Evolutionary conservation across 306 rosid species (phyloP).

Genomic region (Hippophae gyantsensis): DNA sequence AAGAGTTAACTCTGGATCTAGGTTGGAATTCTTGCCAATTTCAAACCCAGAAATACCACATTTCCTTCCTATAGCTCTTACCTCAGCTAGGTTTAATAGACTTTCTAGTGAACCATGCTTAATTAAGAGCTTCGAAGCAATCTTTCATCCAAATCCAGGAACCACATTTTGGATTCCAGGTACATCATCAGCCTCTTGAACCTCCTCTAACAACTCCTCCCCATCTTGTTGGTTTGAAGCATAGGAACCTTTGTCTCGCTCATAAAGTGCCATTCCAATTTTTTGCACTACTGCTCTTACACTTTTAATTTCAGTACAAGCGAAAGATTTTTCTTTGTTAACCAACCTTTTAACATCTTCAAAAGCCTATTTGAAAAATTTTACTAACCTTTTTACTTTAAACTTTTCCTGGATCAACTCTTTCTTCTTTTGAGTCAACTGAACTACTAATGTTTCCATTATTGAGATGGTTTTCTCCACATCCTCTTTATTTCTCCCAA

Average conservation of each 20-base stretch:
- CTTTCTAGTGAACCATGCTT: too few relatives aligned
- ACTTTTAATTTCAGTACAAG: conserved; percentile 93
- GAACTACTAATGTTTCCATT: conserved; percentile 97
- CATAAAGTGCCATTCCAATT: conserved; percentile 90
- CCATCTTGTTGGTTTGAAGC: conserved; percentile 74
- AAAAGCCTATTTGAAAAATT: conserved; percentile 96
- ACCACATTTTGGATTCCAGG: too few relatives aligned
- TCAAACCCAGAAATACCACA: too few relatives aligned
- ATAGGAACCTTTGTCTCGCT: conserved; percentile 47
- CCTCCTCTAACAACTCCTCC: conserved; percentile 76
- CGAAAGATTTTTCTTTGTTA: conserved; percentile 89
- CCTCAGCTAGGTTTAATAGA: too few relatives aligned
- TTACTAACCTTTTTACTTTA: conserved; percentile 88
- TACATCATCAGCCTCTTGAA: conserved; percentile 52
- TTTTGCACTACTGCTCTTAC: conserved; percentile 82
- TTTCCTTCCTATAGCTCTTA: too few relatives aligned
- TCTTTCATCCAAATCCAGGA: too few relatives aligned
- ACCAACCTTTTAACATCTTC: conserved; percentile 97
- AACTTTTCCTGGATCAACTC: conserved; percentile 95
- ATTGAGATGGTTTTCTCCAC: conserved; percentile 92
- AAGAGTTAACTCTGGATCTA: too few relatives aligned
- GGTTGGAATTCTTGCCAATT: too few relatives aligned
- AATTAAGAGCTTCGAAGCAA: too few relatives aligned
- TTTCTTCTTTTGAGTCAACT: conserved; percentile 94
- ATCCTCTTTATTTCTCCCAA: conserved; percentile 80